Evolutionary conservation across 768 basidiomycete species (phyloP), one percentile per base, ranked within the genome.

Genomic region (Tulasnella sp.): DNA sequence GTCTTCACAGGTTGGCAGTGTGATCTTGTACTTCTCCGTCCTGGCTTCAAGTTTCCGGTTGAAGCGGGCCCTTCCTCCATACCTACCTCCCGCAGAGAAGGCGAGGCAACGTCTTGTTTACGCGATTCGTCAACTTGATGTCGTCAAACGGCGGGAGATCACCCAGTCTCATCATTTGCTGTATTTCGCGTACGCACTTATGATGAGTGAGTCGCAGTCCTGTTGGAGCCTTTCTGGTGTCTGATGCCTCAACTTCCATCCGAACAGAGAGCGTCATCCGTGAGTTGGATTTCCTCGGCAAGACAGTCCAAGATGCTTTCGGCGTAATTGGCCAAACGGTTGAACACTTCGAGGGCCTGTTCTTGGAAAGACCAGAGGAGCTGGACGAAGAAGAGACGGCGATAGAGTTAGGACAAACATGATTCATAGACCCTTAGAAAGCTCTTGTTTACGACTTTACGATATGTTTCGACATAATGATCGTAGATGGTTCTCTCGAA

Each of bases 41-140:
- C 88, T 97, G 42, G 91, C 94, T 4, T 90, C 93, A 1, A 93
- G 93, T 1, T 94, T 97, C 85, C 88, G 91, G 24, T 88, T 95
- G 60, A 97, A 97, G 84, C 92, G 95, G 7, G 98, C 98, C 1
- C 87, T 99, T n/a, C 96, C 98, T 0, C 96, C 98, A 0, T 98
- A 96, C 85, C 90, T 99, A 0, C 98, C 98, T 3, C 97, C 97
- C 0, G 97, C 94, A 0, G 96, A 97, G 84, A 89, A 92, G 82
- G 90, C 96, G 0, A 90, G 97, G 76, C 90, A 93, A 78, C 90
- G 91, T 11, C 87, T 99, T 85, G 96, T 98, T 14, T 90, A 91
- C 22, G 94, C 94, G 1, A 95, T 99, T 82, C 88, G 95, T 42
- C 88, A 88, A 60, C 89, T 98, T 11, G 94, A 96, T n/a, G 91